Conservation (phyloP, 768 basidiomycete genomes). For the Ramaria rubella region DNA sequence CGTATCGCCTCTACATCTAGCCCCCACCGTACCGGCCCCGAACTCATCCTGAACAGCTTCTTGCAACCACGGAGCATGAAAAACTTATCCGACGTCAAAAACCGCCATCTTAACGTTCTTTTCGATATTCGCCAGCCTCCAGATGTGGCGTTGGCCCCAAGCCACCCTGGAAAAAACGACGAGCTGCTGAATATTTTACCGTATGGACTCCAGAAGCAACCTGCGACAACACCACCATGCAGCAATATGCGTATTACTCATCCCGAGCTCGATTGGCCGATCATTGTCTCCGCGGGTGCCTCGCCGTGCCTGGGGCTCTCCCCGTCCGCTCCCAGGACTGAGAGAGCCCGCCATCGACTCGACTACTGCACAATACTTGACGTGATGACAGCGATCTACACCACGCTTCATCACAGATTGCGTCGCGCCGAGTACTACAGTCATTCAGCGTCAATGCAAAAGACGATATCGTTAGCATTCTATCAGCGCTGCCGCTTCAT, state of each 20-base stretch:
- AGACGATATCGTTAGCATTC: neutral
- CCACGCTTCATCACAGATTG: neutral
- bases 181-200: neutral
- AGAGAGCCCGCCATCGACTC: neutral
- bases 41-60: neutral
- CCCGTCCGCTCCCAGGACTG: neutral
- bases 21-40: neutral
- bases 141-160: neutral
- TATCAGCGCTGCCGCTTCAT: neutral
- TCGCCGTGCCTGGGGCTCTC: neutral
- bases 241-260: neutral
- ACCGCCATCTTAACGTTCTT: neutral
- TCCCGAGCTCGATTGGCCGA: neutral
- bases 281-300: neutral
- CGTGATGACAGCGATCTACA: neutral
- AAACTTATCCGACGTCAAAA: neutral
- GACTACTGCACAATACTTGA: neutral
- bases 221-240: neutral
- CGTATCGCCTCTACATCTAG: neutral
- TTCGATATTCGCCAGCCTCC: neutral
- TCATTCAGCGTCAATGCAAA: neutral
- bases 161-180: too few species aligned
- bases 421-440: neutral
- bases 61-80: neutral
- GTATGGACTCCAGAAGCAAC: neutral